Evolutionary conservation across 2,329 filamentous ascomycete species (phyloP), one percentile per base, ranked within the genome.

Genomic region (Microdochium trichocladiopsis): DNA sequence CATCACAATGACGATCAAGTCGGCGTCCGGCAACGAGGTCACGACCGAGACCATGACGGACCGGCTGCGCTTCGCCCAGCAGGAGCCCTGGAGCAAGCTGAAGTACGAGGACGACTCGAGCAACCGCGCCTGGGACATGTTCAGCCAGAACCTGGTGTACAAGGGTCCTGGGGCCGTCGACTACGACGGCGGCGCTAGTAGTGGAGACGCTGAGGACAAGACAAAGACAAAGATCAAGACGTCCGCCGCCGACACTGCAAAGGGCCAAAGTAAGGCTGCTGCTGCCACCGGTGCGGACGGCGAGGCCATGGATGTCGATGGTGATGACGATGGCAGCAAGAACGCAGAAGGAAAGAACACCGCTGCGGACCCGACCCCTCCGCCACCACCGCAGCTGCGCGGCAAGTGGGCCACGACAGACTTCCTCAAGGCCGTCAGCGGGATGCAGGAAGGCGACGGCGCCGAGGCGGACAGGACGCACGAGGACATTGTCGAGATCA

Each of bases 1-100:
- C 16, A 89, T 95, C 61, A 87, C 94, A 68, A 89, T 95, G 74
- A 90, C 89, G 25, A 85, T 95, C 63, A 95, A 95, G 74, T 84
- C 84, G 36, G 81, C 83, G 2, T 81, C 87, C 59, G 83, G 84
- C 52, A 86, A 87, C 50, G 74, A 79, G 14, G 75, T 82, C 52
- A 76, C 82, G 12, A 83, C 82, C 23, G 81, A 88, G 58, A 92
- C 84, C 33, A 94, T 87, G 75, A 85, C 80, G 56, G 79, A 87
- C 63, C 83, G 90, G 25, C 80, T 97, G 57, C 83, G 87, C 60
- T 73, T 78, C 47, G 90, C 95, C 45, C 88, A 95, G 71, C 80
- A 84, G 50, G 93, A 99, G 66, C 74, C 78, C 52, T 99, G 94
- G 94, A 80, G 83, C 57, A 81, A 78, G 55, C 79, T 96, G 67